Base-by-base conservation (phyloP, 352 stramenopile genomes). In the Plasmopara viticola region DNA sequence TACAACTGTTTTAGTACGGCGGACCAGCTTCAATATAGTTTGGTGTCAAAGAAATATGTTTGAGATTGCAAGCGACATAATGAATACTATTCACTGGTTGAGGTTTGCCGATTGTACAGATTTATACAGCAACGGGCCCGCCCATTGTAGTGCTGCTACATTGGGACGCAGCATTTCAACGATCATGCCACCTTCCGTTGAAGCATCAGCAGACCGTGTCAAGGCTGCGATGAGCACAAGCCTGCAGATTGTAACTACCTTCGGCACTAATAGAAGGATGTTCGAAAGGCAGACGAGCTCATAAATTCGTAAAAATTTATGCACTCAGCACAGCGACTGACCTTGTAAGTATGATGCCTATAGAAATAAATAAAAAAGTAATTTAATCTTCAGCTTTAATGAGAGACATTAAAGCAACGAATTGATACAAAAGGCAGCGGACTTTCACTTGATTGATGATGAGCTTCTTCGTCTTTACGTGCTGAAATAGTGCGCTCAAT, bases 171-270 rank as follows among this genome's bases (percentile, higher is more conserved):
- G 31, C 6, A 35, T 5, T 5, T 0, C 17, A 44, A 17, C 9
- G 42, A 0, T 45, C 14, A 12, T 59, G 9, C 6, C 9, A 5
- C 6, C 12, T 7, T 56, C 51, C 0, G 58, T 34, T 12, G 10
- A 41, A 25, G 13, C 12, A 2, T 30, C 60, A 6, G 30, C 28
- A 9, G 5, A 35, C 0, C 33, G 40, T 0, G 46, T 65, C 9
- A 43, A 47, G 46, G 25, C 46, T 31, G 61, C 0, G 52, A 66
- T 6, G 48, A 58, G 10, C 52, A 61, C 39, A 61, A 66, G 4
- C 47, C 52, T 2, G 0, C 42, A 0, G 52, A 53, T 25, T 52
- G 47, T 31, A 58, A 58, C 9, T 55, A 61, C 6, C 42, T 58
- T 9, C 37, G 44, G 4, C 4, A 15, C 3, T 8, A 35, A 1